Conservation (phyloP, 2,329 filamentous ascomycete genomes). For the Colletotrichum sp. region DNA sequence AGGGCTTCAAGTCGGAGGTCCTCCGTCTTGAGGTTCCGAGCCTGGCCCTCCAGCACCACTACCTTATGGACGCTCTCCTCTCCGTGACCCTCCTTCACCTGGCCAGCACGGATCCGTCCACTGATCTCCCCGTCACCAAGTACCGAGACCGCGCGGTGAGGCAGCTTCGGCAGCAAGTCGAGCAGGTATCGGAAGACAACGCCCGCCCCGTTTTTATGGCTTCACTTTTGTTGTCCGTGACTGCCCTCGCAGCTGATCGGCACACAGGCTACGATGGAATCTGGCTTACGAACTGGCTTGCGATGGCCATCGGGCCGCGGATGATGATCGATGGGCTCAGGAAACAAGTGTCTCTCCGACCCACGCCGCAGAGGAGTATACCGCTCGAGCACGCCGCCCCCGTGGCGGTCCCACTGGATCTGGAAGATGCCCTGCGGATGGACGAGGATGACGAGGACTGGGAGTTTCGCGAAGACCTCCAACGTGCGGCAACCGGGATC, state of each 20-base stretch:
- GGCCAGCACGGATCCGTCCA: neutral
- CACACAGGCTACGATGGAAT: neutral
- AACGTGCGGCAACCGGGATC: neutral
- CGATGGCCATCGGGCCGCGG: neutral
- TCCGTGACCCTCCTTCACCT: neutral
- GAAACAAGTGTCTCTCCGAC: neutral
- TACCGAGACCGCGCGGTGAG: neutral
- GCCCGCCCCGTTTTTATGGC: neutral
- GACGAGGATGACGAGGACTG: neutral
- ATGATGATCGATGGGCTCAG: neutral
- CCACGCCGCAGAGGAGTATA: neutral
- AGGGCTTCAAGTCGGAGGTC: neutral
- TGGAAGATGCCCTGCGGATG: neutral
- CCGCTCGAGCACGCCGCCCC: neutral
- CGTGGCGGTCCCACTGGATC: neutral
- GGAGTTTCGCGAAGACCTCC: neutral
- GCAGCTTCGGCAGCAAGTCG: neutral
- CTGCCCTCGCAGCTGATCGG: neutral
- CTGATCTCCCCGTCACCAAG: neutral
- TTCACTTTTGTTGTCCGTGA: neutral
- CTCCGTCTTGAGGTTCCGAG: neutral
- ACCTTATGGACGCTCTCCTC: neutral
- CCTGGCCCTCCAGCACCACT: neutral
- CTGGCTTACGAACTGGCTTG: neutral
- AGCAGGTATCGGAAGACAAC: neutral